Percentiles rank a stretch among this genome's conserved stretches.
phyloP scores from a whole-genome alignment of 345 rosid species.

The Erysimum cheiranthoides region DNA sequence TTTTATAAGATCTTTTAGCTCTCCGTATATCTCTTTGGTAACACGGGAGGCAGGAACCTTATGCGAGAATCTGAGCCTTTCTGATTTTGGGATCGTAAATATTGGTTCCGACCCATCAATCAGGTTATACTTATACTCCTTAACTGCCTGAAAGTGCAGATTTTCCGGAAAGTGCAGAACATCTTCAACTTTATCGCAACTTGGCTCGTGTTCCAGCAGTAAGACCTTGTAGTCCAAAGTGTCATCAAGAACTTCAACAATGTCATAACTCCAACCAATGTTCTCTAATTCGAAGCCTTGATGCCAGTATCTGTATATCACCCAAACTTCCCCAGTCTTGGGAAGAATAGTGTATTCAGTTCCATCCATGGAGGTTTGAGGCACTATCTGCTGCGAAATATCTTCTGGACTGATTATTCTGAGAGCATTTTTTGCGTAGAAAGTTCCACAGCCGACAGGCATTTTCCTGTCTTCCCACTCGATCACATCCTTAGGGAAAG shows the following conservation, averaged over 20 bases:
- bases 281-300: conserved; percentile 42
- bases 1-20: conserved; percentile 46
- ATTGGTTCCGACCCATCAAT: conserved; percentile 25
- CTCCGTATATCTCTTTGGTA: conserved; percentile 59
- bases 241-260: conserved; percentile 60
- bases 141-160: conserved; percentile 1
- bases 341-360: conserved; percentile 59
- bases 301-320: conserved; percentile 70
- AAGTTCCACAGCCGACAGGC: conserved; percentile 75
- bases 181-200: not conserved
- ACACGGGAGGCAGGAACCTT: conserved; percentile 61
- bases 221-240: conserved; percentile 43
- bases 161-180: not conserved
- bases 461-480: conserved; percentile 52
- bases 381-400: conserved; percentile 56
- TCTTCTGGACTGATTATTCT: conserved; percentile 40
- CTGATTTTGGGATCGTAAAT: conserved; percentile 50
- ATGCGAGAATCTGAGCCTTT: conserved; percentile 72
- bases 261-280: conserved; percentile 52
- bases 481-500: conserved; percentile 48
- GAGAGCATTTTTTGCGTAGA: conserved; percentile 43
- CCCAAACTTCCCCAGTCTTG: conserved; percentile 71
- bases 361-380: conserved; percentile 46
- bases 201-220: conserved; percentile 44
- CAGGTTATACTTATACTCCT: conserved; percentile 51